Evolutionary conservation across 2,329 filamentous ascomycete species (phyloP).

Genomic region (Neocucurbitaria cava): DNA sequence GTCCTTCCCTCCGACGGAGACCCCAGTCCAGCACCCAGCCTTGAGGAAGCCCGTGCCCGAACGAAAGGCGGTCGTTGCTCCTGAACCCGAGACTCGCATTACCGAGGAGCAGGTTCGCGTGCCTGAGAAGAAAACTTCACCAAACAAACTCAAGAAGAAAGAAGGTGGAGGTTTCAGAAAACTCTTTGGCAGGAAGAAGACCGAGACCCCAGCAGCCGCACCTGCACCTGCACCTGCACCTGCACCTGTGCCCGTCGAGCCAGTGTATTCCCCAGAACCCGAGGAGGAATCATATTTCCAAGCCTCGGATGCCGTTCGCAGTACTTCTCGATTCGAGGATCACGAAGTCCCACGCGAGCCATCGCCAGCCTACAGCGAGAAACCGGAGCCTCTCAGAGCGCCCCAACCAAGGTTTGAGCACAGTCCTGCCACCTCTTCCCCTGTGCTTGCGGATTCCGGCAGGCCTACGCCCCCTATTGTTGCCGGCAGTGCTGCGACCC

Average conservation of each 20-base stretch:
- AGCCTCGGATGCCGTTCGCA: constrained; percentile 29
- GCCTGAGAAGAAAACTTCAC: constrained; percentile 37
- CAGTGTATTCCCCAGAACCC: constrained; percentile 18
- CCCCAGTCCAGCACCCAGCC: constrained; percentile 52
- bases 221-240: constrained; percentile 15
- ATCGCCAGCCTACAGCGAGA: constrained; percentile 33
- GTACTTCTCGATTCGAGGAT: constrained; percentile 33
- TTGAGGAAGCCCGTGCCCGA: constrained; percentile 46
- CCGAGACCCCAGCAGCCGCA: constrained; percentile 22
- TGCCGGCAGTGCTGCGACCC: constrained; percentile 68
- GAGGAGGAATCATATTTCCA: constrained; percentile 27
- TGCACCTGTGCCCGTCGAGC: constrained; percentile 14
- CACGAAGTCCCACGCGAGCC: constrained; percentile 33
- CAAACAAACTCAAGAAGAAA: constrained; percentile 48
- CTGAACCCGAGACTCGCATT: constrained; percentile 18
- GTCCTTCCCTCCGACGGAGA: constrained; percentile 20
- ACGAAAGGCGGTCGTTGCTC: constrained; percentile 27
- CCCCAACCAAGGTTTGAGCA: constrained; percentile 34
- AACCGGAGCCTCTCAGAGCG: constrained; percentile 25
- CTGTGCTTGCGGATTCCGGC: constrained; percentile 19
- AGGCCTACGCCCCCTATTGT: constrained; percentile 59
- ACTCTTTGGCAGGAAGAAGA: constrained; percentile 50
- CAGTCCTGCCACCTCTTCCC: constrained; percentile 33
- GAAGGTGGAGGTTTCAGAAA: constrained; percentile 49
- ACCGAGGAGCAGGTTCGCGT: constrained; percentile 28